Evolutionary conservation across 2,329 filamentous ascomycete species (phyloP).

Genomic region (Xylariaceae sp.): DNA sequence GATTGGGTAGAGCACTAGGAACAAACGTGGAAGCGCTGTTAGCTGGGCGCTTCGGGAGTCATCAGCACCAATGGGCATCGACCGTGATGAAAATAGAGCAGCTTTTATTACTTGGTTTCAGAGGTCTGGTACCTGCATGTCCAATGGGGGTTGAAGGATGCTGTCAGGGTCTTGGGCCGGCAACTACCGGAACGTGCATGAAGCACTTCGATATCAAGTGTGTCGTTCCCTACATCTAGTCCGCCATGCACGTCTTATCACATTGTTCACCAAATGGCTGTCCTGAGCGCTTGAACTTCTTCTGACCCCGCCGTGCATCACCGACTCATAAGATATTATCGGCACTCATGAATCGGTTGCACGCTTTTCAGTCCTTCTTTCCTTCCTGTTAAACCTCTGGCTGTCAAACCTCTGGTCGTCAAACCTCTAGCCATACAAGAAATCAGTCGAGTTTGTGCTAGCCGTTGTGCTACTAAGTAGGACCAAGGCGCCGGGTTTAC

Average conservation of each 20-base stretch:
- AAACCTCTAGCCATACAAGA: background rate
- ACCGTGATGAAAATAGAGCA: conserved; percentile 32
- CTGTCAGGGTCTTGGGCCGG: conserved; percentile 15
- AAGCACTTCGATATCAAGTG: conserved; percentile 27
- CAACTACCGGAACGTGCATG: conserved; percentile 34
- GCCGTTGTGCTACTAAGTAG: background rate
- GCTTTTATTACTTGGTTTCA: conserved; percentile 33
- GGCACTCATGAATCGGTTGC: conserved; percentile 4
- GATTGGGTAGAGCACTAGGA: conserved; percentile 23
- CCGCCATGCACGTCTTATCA: conserved; percentile 37
- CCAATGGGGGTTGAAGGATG: conserved; percentile 30
- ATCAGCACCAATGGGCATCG: conserved; percentile 32
- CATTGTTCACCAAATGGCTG: conserved; percentile 29
- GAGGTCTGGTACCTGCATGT: conserved; percentile 23
- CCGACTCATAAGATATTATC: conserved; percentile 14
- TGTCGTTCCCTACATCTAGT: conserved; percentile 21
- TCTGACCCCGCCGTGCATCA: conserved; percentile 13
- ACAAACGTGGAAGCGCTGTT: conserved; percentile 26
- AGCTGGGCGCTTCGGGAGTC: conserved; percentile 36
- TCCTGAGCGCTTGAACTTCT: conserved; percentile 16
- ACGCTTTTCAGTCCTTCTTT: background rate
- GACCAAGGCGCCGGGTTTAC: background rate
- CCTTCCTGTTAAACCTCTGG: background rate
- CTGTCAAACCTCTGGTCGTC: no score
- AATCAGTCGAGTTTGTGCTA: conserved; percentile 3